Percentiles rank a stretch among this genome's conserved stretches.
Conservation (phyloP, 176 grass and related monocot genomes). For the Hsuehochloa calcarea region DNA sequence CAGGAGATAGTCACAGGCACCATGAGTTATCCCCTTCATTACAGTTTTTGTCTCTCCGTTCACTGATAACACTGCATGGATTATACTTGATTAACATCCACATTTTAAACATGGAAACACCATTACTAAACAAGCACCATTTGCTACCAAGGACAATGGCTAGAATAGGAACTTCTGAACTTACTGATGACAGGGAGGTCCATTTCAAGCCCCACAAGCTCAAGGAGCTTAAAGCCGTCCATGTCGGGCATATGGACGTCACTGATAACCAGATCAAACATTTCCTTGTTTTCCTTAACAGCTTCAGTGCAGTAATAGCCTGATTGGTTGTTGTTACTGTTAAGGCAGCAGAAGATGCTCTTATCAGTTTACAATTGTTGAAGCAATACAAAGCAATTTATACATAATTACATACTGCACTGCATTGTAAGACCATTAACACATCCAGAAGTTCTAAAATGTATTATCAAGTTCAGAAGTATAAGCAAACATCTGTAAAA, state of each 20-base stretch:
- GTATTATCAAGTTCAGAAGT: background rate
- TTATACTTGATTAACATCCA: conserved; percentile 20
- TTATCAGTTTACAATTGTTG: conserved; percentile 16
- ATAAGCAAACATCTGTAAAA: background rate
- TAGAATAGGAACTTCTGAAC: conserved; percentile 16
- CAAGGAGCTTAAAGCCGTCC: conserved; percentile 85
- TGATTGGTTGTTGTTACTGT: conserved; percentile 75
- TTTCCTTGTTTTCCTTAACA: conserved; percentile 75
- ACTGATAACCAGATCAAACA: conserved; percentile 93
- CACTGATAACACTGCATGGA: conserved; percentile 68
- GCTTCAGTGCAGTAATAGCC: conserved; percentile 58
- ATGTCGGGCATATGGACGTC: conserved; percentile 84
- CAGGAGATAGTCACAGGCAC: conserved; percentile 86
- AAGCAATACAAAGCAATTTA: background rate
- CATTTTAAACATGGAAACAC: background rate
- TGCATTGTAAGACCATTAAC: background rate
- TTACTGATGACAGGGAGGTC: conserved; percentile 97
- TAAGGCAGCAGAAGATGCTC: conserved; percentile 2
- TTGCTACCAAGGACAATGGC: background rate
- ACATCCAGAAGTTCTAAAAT: background rate
- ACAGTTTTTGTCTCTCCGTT: conserved; percentile 69
- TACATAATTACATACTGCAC: background rate
- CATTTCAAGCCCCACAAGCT: conserved; percentile 83
- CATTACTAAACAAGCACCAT: background rate
- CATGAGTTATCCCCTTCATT: conserved; percentile 79